phyloP scores from a whole-genome alignment of 352 stramenopile species.

The Phytophthora macrochlamydospora region DNA sequence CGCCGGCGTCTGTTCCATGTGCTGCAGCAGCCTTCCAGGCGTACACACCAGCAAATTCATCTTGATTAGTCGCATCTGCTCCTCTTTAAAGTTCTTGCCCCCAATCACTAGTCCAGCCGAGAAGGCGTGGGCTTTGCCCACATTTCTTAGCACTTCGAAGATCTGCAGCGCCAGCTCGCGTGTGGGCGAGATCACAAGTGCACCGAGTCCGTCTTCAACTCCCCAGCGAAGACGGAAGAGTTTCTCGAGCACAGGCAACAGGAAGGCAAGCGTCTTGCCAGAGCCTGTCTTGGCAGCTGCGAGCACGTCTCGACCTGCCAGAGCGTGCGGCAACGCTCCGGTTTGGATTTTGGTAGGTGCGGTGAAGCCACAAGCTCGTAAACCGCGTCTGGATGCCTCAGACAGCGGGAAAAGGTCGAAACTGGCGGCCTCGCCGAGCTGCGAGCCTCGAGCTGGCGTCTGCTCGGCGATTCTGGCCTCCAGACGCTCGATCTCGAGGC shows the following conservation, averaged over 20 bases:
- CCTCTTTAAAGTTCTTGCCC: constrained; percentile 95
- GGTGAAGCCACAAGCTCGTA: constrained; percentile 80
- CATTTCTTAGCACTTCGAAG: constrained; percentile 97
- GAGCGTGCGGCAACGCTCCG: constrained; percentile 83
- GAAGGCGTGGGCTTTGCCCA: constrained; percentile 96
- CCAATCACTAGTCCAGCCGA: constrained; percentile 97
- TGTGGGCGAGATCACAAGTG: constrained; percentile 97
- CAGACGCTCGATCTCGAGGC: constrained; percentile 69
- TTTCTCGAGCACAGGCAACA: constrained; percentile 90
- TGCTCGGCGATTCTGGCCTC: constrained; percentile 68
- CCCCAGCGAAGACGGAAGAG: constrained; percentile 90
- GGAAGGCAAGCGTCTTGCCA: constrained; percentile 94
- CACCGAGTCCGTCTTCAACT: constrained; percentile 94
- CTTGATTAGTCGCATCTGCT: constrained; percentile 93
- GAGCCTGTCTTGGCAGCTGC: constrained; percentile 93
- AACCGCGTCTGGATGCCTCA: constrained; percentile 70
- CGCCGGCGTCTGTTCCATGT: constrained; percentile 98
- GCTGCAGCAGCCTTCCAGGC: constrained; percentile 96
- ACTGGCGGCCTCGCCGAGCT: constrained; percentile 70
- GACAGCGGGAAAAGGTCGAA: constrained; percentile 90
- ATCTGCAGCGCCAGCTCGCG: constrained; percentile 99
- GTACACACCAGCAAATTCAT: constrained; percentile 99
- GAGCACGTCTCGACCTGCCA: constrained; percentile 91
- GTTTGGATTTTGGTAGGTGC: constrained; percentile 92
- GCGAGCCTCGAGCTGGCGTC: constrained; percentile 78